Evolutionary conservation across 1,139 yeast species (phyloP).

Genomic region (Suhomyces atakaporum): DNA sequence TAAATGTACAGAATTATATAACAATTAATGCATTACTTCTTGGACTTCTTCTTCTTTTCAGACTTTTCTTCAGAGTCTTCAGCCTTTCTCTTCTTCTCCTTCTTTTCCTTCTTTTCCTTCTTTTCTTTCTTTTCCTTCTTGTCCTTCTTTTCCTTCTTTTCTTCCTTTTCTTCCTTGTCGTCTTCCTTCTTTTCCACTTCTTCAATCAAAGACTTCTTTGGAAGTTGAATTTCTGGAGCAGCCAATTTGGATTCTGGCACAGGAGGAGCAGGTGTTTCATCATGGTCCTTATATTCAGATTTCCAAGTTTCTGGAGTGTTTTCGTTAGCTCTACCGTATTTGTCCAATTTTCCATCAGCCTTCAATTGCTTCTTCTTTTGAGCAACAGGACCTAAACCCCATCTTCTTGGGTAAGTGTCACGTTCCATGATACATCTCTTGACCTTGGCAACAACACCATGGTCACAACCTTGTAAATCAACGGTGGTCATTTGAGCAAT

Average conservation of each 20-base stretch:
- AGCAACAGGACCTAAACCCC: slow-evolving; percentile 99
- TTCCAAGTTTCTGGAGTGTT: slow-evolving; percentile 95
- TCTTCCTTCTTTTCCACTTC: slow-evolving; percentile 40
- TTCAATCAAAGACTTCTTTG: slow-evolving; percentile 49
- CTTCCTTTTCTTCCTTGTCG: slow-evolving; percentile 32
- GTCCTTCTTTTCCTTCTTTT: slow-evolving; percentile 47
- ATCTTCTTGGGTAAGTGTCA: slow-evolving; percentile 98
- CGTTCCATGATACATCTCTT: slow-evolving; percentile 99
- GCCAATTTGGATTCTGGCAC: slow-evolving; percentile 49
- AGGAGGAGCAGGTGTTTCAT: slow-evolving; percentile 59
- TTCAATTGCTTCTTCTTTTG: slow-evolving; percentile 97
- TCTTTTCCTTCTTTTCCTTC: slow-evolving; percentile 59
- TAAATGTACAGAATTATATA: slow-evolving; percentile 16
- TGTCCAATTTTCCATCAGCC: slow-evolving; percentile 96
- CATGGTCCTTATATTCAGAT: slow-evolving; percentile 79
- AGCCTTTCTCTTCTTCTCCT: slow-evolving; percentile 60
- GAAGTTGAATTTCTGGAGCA: slow-evolving; percentile 54
- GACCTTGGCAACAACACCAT: slow-evolving; percentile 97
- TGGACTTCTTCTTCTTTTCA: slow-evolving; percentile 43
- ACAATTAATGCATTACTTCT: slow-evolving; percentile 18
- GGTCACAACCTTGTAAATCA: slow-evolving; percentile 94
- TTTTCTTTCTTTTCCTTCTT: slow-evolving; percentile 67
- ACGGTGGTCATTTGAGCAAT: slow-evolving; percentile 99
- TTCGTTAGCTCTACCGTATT: slow-evolving; percentile 90
- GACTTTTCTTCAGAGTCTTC: slow-evolving; percentile 51